Evolutionary conservation across 306 rosid species (phyloP), one percentile per base, ranked within the genome.

Genomic region (Rosa multiflora): DNA sequence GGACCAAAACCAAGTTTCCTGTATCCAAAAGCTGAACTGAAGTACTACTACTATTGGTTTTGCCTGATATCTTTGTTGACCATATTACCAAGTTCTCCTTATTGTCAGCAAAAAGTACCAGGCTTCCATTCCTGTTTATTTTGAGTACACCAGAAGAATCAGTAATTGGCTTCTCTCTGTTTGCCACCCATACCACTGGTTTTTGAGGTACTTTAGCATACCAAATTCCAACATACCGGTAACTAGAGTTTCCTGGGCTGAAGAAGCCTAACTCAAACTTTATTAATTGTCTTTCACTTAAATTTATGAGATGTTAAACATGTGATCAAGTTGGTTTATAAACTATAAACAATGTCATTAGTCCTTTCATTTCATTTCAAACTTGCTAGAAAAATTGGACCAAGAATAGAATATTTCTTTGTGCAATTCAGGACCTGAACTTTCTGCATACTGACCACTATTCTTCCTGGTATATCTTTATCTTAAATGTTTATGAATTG

Each of bases 201-300:
- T 74, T 18, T 5, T 35, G 12, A 9, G 64, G 18, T 21, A 53
- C 21, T 5, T n/a, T 1, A 0, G 40, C 35, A 55, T 80, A 88
- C 92, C 91, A 84, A 63, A 90, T 85, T 15, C 91, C 94, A 8
- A 40, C 39, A 39, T 73, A 73, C 2, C 23, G 17, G 37, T 14
- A 40, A 32, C 51, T 83, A 21, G 64, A 58, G 26, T 58, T 21
- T 9, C 64, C 64, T 0, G 64, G 64, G 64, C 64, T 8, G 64
- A 90, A 90, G 85, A 90, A 90, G 26, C 92, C 89, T 8, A 90
- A 83, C 5, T 82, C 88, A 48, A 89, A 91, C 32, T 44, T 86
- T 4, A 20, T 55, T 18, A 43, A 6, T 43, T 43, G 1, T 8
- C 8, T 43, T 43, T 32, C 37, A 32, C 3, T 32, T 32, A 32